phyloP scores from a whole-genome alignment of 1,284 basidiomycete species.

The Sparassis latifolia region DNA sequence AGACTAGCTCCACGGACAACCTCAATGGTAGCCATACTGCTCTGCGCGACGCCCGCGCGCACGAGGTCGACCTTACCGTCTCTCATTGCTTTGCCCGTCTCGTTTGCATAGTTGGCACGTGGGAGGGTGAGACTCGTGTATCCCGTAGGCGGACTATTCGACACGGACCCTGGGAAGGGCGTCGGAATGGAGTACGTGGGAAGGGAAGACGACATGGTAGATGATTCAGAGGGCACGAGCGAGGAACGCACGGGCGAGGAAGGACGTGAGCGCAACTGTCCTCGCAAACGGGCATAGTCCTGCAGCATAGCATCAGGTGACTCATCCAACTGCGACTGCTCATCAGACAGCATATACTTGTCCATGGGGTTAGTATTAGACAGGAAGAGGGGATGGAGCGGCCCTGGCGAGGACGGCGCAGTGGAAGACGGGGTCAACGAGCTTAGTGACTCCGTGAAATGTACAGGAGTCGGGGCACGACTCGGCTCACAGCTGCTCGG shows the following conservation, averaged over 20 bases:
- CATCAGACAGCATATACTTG: conserved; percentile 4
- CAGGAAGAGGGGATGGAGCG: background rate
- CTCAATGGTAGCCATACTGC: conserved; percentile 82
- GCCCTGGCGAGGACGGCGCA: background rate
- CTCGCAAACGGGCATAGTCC: conserved; percentile 18
- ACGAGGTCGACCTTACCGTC: conserved; percentile 63
- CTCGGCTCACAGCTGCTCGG: conserved; percentile 22
- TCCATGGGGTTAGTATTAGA: background rate
- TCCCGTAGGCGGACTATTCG: conserved; percentile 26
- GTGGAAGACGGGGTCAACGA: background rate
- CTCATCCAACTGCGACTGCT: conserved; percentile 13
- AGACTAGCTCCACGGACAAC: conserved; percentile 57
- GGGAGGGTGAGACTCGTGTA: conserved; percentile 72
- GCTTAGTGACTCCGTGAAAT: conserved; percentile 6
- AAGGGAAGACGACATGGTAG: conserved; percentile 14
- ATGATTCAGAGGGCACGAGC: conserved; percentile 1
- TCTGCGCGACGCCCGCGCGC: conserved; percentile 68
- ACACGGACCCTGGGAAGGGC: conserved; percentile 16
- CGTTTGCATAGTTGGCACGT: conserved; percentile 39
- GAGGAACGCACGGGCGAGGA: conserved; percentile 2
- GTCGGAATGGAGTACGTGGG: conserved; percentile 28
- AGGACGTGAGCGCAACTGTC: conserved; percentile 12
- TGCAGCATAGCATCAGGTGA: conserved; percentile 20
- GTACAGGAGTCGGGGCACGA: conserved; percentile 21
- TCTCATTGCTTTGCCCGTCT: conserved; percentile 27